Evolutionary conservation across 2,329 filamentous ascomycete genomes (phyloP).

Genomic region (Fusarium acutatum): DNA sequence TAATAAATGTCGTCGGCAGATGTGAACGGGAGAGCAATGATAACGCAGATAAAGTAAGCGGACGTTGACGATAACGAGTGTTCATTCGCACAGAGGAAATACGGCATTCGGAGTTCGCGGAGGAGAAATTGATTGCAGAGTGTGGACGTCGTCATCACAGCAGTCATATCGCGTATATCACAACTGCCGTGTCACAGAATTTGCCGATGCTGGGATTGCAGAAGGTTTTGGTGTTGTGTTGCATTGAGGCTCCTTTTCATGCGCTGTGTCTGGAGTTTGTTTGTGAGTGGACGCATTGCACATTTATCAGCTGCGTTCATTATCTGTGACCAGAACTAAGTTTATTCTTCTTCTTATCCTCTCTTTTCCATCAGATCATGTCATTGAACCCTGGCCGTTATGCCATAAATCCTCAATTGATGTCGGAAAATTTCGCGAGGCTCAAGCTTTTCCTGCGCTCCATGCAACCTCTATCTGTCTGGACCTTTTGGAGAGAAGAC

Average conservation of each 20-base stretch:
- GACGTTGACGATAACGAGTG: background rate
- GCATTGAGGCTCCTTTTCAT: background rate
- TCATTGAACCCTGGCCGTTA: background rate
- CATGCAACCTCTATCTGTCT: rapidly evolving
- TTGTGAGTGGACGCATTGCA: background rate
- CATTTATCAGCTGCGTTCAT: background rate
- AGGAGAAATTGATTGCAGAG: background rate
- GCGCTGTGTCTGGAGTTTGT: background rate
- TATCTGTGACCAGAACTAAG: background rate
- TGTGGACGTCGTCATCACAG: background rate
- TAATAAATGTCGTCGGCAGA: conserved; percentile 25
- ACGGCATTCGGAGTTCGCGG: background rate
- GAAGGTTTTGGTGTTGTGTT: background rate
- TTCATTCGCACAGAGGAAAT: background rate
- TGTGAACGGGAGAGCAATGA: conserved; percentile 32
- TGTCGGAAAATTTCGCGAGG: background rate
- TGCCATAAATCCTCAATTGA: background rate
- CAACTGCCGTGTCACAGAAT: background rate
- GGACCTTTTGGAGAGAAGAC: rapidly evolving
- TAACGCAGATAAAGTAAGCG: background rate
- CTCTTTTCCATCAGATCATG: background rate
- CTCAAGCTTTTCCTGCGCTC: too few relatives aligned
- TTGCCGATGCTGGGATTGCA: background rate
- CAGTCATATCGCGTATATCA: background rate
- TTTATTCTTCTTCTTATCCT: background rate